A percentile compares a stretch with the other conserved stretches of the same genome.
Conservation (phyloP, 2,329 filamentous ascomycete species). For the Colletotrichum musae region DNA sequence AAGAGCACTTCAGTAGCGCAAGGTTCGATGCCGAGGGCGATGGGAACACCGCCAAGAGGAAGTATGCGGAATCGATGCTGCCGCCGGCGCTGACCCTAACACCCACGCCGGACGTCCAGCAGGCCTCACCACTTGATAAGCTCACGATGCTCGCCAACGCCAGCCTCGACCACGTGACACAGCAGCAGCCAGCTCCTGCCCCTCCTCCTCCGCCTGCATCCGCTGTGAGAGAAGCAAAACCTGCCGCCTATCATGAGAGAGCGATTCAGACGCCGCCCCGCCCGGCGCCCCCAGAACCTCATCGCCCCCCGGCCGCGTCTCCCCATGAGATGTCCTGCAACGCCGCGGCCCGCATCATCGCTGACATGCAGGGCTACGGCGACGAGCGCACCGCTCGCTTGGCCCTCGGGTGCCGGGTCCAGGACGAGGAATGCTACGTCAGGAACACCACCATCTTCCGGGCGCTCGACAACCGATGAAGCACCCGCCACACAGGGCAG, state of each 20-base stretch:
- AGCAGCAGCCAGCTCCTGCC: conserved; percentile 21
- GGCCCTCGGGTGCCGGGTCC: conserved; percentile 49
- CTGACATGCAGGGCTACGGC: conserved; percentile 55
- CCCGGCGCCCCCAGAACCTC: conserved; percentile 42
- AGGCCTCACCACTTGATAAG: conserved; percentile 48
- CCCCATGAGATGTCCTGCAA: conserved; percentile 53
- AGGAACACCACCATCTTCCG: conserved; percentile 53
- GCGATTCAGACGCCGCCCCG: conserved; percentile 31
- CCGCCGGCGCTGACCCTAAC: conserved; percentile 37
- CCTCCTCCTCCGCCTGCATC: conserved; percentile 12
- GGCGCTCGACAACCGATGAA: conserved; percentile 49
- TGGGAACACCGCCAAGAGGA: conserved; percentile 21
- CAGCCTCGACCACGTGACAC: conserved; percentile 42
- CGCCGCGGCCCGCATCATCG: conserved; percentile 54
- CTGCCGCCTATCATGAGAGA: conserved; percentile 25
- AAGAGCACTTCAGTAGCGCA: conserved; percentile 33
- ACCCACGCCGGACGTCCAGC: conserved; percentile 36
- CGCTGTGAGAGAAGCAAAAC: conserved; percentile 43
- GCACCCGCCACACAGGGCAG: not conserved
- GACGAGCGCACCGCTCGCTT: conserved; percentile 47
- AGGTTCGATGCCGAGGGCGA: conserved; percentile 23
- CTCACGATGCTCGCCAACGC: conserved; percentile 56
- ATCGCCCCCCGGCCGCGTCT: conserved; percentile 43
- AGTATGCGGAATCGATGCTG: conserved; percentile 26
- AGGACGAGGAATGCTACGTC: conserved; percentile 49